These are phyloP conservation scores for Cryptococcus jaspeensis DNA, from an alignment of 1,284 basidiomycete genomes.

Conservation along the genomic window DNA sequence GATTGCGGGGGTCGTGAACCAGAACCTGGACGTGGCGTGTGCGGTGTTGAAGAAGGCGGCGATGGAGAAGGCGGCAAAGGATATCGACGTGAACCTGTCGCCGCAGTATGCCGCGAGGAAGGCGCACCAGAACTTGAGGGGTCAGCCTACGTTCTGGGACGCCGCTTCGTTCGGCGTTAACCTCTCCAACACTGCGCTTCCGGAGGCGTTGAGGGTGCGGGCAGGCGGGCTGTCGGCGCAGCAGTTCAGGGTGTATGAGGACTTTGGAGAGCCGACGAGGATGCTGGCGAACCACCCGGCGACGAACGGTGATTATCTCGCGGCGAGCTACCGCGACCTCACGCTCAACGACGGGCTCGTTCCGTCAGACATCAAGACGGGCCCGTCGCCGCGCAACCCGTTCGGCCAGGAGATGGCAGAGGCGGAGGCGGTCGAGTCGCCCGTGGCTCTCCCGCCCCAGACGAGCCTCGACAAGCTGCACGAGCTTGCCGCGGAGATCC, in stretches of 20 bases:
- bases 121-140: conserved; percentile 70
- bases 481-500: conserved; percentile 72
- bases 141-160: conserved; percentile 79
- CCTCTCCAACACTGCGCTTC: conserved; percentile 75
- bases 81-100: conserved; percentile 88
- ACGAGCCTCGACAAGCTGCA: conserved; percentile 53
- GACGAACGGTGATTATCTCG: conserved; percentile 31
- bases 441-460: conserved; percentile 36
- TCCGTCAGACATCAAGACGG: conserved; percentile 36
- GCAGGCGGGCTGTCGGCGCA: conserved; percentile 74
- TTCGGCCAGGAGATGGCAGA: conserved; percentile 28
- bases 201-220: conserved; percentile 85
- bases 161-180: conserved; percentile 64
- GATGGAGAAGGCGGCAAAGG: conserved; percentile 93
- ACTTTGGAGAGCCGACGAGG: conserved; percentile 66
- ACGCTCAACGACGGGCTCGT: conserved; percentile 26
- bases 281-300: conserved; percentile 25
- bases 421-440: conserved; percentile 21
- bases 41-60: conserved; percentile 95
- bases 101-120: conserved; percentile 79
- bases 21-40: conserved; percentile 94
- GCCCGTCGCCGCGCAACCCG: conserved; percentile 27
- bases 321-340: conserved; percentile 26
- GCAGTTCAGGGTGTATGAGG: conserved; percentile 91
- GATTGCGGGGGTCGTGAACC: conserved; percentile 78